A percentile compares a stretch with the other conserved stretches of the same genome.
Evolutionary conservation across 2,329 filamentous ascomycete genomes (phyloP).

Genomic region (Ceratocystis colombiana): DNA sequence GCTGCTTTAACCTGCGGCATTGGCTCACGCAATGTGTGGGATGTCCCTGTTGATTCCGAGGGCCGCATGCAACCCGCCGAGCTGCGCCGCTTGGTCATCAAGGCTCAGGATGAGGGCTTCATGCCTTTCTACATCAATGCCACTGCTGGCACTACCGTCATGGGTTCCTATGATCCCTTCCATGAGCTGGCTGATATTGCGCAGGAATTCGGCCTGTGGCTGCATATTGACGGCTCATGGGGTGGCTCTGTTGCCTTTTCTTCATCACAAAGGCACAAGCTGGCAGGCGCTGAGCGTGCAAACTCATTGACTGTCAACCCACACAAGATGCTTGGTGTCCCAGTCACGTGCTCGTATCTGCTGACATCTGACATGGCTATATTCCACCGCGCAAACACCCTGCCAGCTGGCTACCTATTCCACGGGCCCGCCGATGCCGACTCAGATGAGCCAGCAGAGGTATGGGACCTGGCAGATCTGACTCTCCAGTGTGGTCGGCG

Average conservation of each 20-base stretch:
- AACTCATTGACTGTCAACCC: slow-evolving; percentile 82
- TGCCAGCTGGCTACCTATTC: slow-evolving; percentile 79
- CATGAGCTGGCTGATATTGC: slow-evolving; percentile 59
- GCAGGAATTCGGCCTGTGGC: slow-evolving; percentile 64
- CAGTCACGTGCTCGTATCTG: slow-evolving; percentile 83
- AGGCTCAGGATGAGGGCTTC: slow-evolving; percentile 55
- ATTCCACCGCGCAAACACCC: slow-evolving; percentile 75
- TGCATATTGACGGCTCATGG: slow-evolving; percentile 90
- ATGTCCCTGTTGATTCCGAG: slow-evolving; percentile 59
- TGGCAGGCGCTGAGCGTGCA: slow-evolving; percentile 62
- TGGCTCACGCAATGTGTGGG: slow-evolving; percentile 61
- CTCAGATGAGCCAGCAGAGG: slow-evolving; percentile 42
- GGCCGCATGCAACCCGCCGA: slow-evolving; percentile 62
- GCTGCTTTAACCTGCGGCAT: slow-evolving; percentile 85
- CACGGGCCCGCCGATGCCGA: slow-evolving; percentile 40
- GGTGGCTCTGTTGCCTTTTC: slow-evolving; percentile 77
- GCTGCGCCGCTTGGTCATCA: slow-evolving; percentile 52
- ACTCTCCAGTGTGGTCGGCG: slow-evolving; percentile 87
- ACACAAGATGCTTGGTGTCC: slow-evolving; percentile 94
- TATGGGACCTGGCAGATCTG: slow-evolving; percentile 84
- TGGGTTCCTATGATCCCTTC: slow-evolving; percentile 81
- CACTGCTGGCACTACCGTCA: slow-evolving; percentile 86
- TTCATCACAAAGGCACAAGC: slow-evolving; percentile 48
- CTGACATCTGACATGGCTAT: slow-evolving; percentile 63
- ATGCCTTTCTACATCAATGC: slow-evolving; percentile 93